Evolutionary conservation across 768 basidiomycete species (phyloP), one percentile per base, ranked within the genome.

Genomic region (Tricholoma saponaceum): DNA sequence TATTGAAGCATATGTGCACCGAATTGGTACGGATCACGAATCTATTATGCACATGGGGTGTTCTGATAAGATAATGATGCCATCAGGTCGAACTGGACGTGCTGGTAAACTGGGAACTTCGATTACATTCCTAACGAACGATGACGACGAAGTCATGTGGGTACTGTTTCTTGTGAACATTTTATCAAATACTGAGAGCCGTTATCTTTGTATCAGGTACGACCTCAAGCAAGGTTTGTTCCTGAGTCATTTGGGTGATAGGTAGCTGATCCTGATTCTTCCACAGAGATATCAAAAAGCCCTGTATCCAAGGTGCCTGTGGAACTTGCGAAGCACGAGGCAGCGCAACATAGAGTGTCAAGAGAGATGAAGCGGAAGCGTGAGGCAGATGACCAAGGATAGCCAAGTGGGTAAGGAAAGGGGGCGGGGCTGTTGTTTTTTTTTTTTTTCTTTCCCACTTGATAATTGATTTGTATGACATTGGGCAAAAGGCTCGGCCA

Each of bases 1-100:
- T 20, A 98, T 99, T 73, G 97, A 99, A 73, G 93, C 89, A 39
- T 98, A 97, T 68, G 93, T 98, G 47, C 96, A 98, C 74, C 89
- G 96, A 71, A 98, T 99, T 66, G 97, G 96, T 92, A 67, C 54
- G 86, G 37, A 57, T 51, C 60, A 55, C 49, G 33, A 22, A 51
- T 6, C 10, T 41, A 18, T 39, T 26, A 10, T 2, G 26, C 22
- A 32, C 28, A 41, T 41, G 39, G 16, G 18, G 23, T 18, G 2
- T 5, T 37, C 52, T 32, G 56, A 53, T 20, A 23, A 58, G 20
- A 10, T 20, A 10, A 12, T 37, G n/a, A 14, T 37, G 25, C 4
- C 5, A 56, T 37, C 63, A 93, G 92, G 92, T 69, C 91, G 97
- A 67, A 99, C 97, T 51, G 97, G 97, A 66, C 92, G 97, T 74